Evolutionary conservation across 2,329 filamentous ascomycete genomes (phyloP).

Genomic region (Daldinia sp.): DNA sequence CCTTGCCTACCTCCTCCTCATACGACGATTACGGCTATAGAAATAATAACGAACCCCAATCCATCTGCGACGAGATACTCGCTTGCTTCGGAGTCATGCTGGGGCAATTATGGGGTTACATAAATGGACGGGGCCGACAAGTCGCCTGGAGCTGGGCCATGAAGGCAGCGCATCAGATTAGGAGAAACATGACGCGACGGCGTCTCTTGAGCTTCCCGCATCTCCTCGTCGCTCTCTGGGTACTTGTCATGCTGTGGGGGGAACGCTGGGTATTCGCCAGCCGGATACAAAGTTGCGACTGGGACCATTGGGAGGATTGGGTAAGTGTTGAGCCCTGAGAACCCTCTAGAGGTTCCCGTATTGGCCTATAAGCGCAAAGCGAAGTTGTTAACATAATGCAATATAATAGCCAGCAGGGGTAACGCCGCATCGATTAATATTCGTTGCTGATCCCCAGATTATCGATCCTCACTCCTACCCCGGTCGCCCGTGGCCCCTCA

Average conservation of each 20-base stretch:
- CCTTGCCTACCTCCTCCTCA: slow-evolving; percentile 35
- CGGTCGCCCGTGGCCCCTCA: slow-evolving; percentile 71
- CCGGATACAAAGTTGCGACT: slow-evolving; percentile 76
- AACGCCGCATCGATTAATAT: slow-evolving; percentile 81
- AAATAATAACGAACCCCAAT: slow-evolving; percentile 46
- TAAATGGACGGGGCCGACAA: slow-evolving; percentile 52
- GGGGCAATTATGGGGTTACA: slow-evolving; percentile 52
- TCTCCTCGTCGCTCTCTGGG: slow-evolving; percentile 75
- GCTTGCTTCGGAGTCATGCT: slow-evolving; percentile 42
- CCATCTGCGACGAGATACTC: slow-evolving; percentile 50
- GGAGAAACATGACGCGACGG: slow-evolving; percentile 58
- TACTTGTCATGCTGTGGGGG: slow-evolving; percentile 81
- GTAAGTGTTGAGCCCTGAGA: slow-evolving; percentile 57
- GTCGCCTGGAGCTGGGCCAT: slow-evolving; percentile 47
- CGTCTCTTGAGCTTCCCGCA: slow-evolving; percentile 71
- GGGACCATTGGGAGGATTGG: slow-evolving; percentile 93
- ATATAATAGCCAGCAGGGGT: slow-evolving; percentile 73
- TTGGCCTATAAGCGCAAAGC: not conserved
- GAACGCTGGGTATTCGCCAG: slow-evolving; percentile 81
- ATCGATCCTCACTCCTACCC: slow-evolving; percentile 96
- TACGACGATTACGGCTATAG: slow-evolving; percentile 34
- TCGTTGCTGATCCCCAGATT: slow-evolving; percentile 90
- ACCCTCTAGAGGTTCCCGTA: not conserved
- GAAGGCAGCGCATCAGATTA: slow-evolving; percentile 46
- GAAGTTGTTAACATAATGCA: slow-evolving; percentile 4